These are phyloP conservation scores for Saccharomycopsis selenospora DNA, from an alignment of 805 yeast genomes.

Conservation along the genomic window DNA sequence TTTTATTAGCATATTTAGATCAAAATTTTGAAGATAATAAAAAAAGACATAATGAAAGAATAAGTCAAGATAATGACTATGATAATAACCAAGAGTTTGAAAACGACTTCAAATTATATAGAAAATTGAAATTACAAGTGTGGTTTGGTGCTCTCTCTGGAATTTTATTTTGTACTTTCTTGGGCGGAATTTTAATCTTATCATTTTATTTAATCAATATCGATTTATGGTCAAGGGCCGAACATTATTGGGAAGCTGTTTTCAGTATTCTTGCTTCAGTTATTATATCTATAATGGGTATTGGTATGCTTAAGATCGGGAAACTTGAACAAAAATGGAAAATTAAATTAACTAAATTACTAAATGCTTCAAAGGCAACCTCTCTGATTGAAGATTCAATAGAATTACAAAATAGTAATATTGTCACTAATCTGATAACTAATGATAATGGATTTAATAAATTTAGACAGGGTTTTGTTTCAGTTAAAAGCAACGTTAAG, in stretches of 20 bases:
- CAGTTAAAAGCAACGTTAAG: conserved; percentile 25
- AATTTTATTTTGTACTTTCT: conserved; percentile 54
- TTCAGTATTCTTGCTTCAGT: conserved; percentile 71
- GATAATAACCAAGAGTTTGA: not conserved
- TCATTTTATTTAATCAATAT: conserved; percentile 72
- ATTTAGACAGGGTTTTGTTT: not conserved
- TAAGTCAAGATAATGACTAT: not conserved
- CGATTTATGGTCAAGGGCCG: conserved; percentile 83
- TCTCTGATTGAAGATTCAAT: conserved; percentile 22
- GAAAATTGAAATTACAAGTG: conserved; percentile 55
- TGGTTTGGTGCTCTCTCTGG: conserved; percentile 80
- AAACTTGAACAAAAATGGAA: conserved; percentile 80
- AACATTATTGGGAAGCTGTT: conserved; percentile 83
- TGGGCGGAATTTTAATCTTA: conserved; percentile 66
- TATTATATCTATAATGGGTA: conserved; percentile 81
- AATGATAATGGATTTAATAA: conserved; percentile 1
- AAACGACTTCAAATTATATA: conserved; percentile 26
- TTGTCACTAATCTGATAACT: not conserved
- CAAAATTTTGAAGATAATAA: conserved; percentile 32
- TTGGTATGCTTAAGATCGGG: conserved; percentile 72
- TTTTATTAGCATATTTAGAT: conserved; percentile 81
- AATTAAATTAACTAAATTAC: conserved; percentile 43
- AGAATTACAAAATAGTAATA: conserved; percentile 22
- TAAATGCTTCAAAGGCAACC: conserved; percentile 23
- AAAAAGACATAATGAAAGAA: not conserved